Conservation (phyloP, 305 asterid genomes). For the Euphrasia arctica region DNA sequence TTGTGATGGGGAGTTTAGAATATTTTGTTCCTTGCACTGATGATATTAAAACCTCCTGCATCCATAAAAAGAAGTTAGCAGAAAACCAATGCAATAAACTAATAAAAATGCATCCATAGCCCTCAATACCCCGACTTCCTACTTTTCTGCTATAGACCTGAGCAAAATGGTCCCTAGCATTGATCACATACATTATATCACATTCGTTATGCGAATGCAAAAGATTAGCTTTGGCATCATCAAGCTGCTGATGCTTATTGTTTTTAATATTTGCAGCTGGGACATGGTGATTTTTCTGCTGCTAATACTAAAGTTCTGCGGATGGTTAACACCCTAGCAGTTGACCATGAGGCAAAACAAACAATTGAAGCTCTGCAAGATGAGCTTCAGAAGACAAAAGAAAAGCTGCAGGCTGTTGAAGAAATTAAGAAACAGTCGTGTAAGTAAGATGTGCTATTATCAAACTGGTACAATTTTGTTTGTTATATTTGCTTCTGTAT, state of each 20-base stretch:
- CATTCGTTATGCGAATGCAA: neutral
- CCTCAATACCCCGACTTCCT: neutral
- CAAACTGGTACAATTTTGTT: constrained; percentile 21
- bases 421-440: constrained; percentile 92
- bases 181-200: neutral
- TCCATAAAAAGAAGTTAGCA: constrained; percentile 3
- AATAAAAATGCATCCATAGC: no score
- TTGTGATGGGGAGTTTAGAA: constrained; percentile 5
- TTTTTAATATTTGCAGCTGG: constrained; percentile 49
- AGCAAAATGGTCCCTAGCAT: neutral
- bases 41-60: neutral
- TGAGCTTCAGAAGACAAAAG: constrained; percentile 92
- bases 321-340: constrained; percentile 91
- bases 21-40: constrained; percentile 1
- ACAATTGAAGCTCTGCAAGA: constrained; percentile 93
- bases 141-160: no score
- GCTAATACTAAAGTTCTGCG: constrained; percentile 89
- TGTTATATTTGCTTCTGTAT: constrained; percentile 12
- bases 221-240: constrained; percentile 17
- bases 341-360: constrained; percentile 87
- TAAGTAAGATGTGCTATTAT: constrained; percentile 32
- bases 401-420: constrained; percentile 86
- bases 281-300: constrained; percentile 95
- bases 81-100: constrained; percentile 2
- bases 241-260: constrained; percentile 2